Base-by-base conservation (phyloP, 768 basidiomycete genomes). In the Lentinula aciculospora region DNA sequence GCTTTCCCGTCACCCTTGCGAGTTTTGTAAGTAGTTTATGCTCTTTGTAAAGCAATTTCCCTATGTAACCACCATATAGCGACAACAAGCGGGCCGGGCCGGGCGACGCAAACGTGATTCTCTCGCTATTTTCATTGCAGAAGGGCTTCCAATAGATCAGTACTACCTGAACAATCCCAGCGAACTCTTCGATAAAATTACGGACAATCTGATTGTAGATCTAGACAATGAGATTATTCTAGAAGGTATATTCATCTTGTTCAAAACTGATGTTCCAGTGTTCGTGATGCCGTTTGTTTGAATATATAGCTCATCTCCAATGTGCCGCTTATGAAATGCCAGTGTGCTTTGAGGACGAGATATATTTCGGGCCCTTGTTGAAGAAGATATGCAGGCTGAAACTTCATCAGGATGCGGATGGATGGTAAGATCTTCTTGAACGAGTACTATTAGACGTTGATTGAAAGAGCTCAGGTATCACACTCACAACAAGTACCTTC, bases 311-410 rank as follows among this genome's bases (percentile, higher is more conserved):
- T 4, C 93, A 94, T 66, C 68, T 95, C 12, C 94, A 95, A 66
- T 96, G 92, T 62, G 94, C 93, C 17, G 90, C 83, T 0, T 76
- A 86, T 56, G 94, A 95, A 70, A 88, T 96, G 82, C 93, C 93
- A 0, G 62, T 94, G 23, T 82, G 80, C 17, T 60, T 70, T 0
- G 82, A 81, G 13, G 94, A 94, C 61, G 73, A 75, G 32, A 63
- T 68, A 17, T 95, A 87, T 71, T 96, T 96, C 65, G 93, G 90
- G 6, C 76, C 81, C 4, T 64, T 72, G 47, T 76, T 85, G 51
- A 72, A 72, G 13, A 75, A 80, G 37, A 66, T 94, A 17, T 93
- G 90, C 64, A 74, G 84, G 44, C 70, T 74, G 3, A 76, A 79
- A 31, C 75, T 96, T 3, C 68, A 71, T 12, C 81, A 74, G 60